Base-by-base conservation (phyloP, 257 asterid genomes). In the Misopates orontium region DNA sequence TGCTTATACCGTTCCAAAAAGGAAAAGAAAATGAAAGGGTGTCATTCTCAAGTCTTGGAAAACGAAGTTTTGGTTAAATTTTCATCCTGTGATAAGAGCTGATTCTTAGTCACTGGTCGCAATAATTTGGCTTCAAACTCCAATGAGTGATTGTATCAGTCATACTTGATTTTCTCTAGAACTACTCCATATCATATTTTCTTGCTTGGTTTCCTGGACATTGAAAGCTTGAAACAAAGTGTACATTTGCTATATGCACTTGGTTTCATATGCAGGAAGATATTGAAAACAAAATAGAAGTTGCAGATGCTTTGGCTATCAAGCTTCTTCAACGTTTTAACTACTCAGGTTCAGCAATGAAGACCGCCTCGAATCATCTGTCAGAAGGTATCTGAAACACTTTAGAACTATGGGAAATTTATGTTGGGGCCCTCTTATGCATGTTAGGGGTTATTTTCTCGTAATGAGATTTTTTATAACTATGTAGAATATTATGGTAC, bases 261-360 rank as follows among this genome's bases (percentile, higher is more conserved):
- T 45, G 16, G 57, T 69, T 67, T 63, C 51, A 64, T 75, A 32
- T 64, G 83, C 91, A 86, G 99, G 95, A 84, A 76, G 99, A 88
- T 58, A 72, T 85, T 48, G 99, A 90, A 80, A 90, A 94, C 71
- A 94, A 86, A 68, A 84, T 90, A 72, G 98, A 94, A 81, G 95
- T 94, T 72, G 98, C 84, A 44, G 99, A 94, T 78, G 99, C 97
- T 40, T 70, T 86, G 82, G 90, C 92, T 10, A 80, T 86, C 41
- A 94, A 94, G 90, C 96, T 94, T 78, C 96, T 85, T 79, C 89
- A 85, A 74, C 99, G 96, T 51, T 90, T 76, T 84, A 94, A 88
- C 76, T 79, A 85, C 83, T 88, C 96, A 0, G 97, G 74, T 60
- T 86, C 97, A 9, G 84, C 96, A 40, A 85, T 94, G 87, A 94